These are phyloP conservation scores for Teunomyces lycoperdinae DNA, from an alignment of 805 yeast genomes.

Conservation along the genomic window DNA sequence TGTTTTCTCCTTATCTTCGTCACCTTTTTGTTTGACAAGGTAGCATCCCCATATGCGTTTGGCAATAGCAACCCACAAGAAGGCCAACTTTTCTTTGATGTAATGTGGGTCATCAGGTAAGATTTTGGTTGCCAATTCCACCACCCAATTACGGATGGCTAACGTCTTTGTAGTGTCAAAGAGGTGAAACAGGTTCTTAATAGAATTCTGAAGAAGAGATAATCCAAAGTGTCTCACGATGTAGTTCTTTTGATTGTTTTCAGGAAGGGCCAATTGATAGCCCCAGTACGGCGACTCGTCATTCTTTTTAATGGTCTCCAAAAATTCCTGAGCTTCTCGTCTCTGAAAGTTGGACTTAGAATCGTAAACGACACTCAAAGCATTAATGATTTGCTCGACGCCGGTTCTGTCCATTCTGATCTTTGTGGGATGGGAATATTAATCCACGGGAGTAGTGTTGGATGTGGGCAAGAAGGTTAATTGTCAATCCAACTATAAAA, in stretches of 20 bases:
- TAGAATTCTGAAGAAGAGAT: slow-evolving; percentile 71
- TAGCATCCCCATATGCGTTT: slow-evolving; percentile 88
- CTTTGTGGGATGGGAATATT: background rate
- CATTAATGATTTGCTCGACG: slow-evolving; percentile 69
- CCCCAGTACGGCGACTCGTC: slow-evolving; percentile 93
- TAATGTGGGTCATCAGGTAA: slow-evolving; percentile 77
- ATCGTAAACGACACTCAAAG: slow-evolving; percentile 72
- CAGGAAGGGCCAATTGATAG: slow-evolving; percentile 70
- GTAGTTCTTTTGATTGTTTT: slow-evolving; percentile 53
- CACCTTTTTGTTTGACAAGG: slow-evolving; percentile 32
- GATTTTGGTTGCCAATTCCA: slow-evolving; percentile 67
- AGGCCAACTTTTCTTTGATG: slow-evolving; percentile 84
- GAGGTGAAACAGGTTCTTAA: slow-evolving; percentile 54
- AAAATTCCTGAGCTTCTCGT: slow-evolving; percentile 55
- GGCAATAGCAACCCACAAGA: slow-evolving; percentile 87
- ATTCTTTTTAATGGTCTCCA: slow-evolving; percentile 72
- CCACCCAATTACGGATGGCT: slow-evolving; percentile 80
- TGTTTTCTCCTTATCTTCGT: background rate
- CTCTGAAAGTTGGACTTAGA: slow-evolving; percentile 61
- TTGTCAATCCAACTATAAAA: no score
- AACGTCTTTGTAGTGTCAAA: slow-evolving; percentile 54
- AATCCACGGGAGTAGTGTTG: background rate
- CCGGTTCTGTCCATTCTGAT: slow-evolving; percentile 63
- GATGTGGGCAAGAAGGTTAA: background rate
- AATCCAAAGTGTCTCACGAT: slow-evolving; percentile 90